Evolutionary conservation across 2,329 filamentous ascomycete species (phyloP).

Genomic region (Ophiostoma sp.): DNA sequence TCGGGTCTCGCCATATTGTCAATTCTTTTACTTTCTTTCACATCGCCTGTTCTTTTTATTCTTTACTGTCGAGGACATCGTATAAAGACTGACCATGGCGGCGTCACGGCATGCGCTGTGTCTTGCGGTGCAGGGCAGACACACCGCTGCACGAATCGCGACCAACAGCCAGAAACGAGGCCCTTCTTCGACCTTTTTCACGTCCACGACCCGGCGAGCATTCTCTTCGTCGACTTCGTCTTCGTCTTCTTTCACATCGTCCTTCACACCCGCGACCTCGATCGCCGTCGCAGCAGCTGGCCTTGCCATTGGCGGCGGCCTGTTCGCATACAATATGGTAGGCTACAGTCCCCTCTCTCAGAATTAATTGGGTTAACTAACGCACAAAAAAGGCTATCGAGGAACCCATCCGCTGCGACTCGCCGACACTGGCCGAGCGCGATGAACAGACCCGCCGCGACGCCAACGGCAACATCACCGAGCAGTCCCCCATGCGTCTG

Average conservation of each 20-base stretch:
- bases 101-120: constrained; percentile 25
- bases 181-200: not conserved
- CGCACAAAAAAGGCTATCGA: constrained; percentile 42
- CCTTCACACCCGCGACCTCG: not conserved
- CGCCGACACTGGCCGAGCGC: constrained; percentile 76
- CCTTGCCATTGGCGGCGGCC: constrained; percentile 42
- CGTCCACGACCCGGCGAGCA: not conserved
- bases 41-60: not conserved
- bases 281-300: constrained; percentile 10
- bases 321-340: constrained; percentile 61
- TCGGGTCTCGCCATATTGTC: constrained; percentile 14
- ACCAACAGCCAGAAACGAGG: not conserved
- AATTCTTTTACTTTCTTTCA: not conserved
- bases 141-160: constrained; percentile 6
- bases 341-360: constrained; percentile 29
- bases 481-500: constrained; percentile 88
- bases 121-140: constrained; percentile 33
- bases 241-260: not conserved
- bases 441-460: constrained; percentile 81
- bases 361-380: not conserved
- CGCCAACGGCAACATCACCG: constrained; percentile 61
- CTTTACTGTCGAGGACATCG: not conserved
- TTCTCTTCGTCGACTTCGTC: constrained; percentile 14
- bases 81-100: constrained; percentile 23
- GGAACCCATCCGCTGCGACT: constrained; percentile 54